Base-by-base conservation (phyloP, 768 basidiomycete species). In the Aureoboletus auriporus region DNA sequence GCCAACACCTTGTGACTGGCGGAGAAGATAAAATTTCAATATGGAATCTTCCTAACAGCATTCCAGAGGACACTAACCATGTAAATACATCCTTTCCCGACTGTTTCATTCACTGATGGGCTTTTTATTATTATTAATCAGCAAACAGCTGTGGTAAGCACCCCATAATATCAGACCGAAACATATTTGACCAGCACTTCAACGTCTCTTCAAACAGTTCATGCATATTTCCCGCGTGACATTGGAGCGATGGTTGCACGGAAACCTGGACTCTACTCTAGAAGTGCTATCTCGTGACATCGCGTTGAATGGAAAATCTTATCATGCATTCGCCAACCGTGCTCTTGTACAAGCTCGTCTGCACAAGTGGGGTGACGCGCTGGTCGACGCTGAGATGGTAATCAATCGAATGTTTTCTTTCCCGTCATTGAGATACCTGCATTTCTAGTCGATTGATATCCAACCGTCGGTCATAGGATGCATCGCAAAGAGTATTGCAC, bases 341-440 rank as follows among this genome's bases (percentile, higher is more conserved):
- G 44, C 56, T 7, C 47, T 57, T 10, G 13, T 57, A 8, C 42
- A 47, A 20, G 56, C 42, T 9, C 56, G 45, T 44, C 31, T 49
- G 23, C n/a, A 27, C 26, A 41, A 44, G 2, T 49, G 47, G 51
- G n/a, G 2, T 1, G 3, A 30, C 33, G 56, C 56, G 1, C 36
- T 57, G 6, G 5, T 30, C 2, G 51, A 57, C 10, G 56, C 56
- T 2, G 44, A 57, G 23, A 58, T 38, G 56, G 56, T 53, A 42
- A 39, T 3, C n/a, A 14, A 23, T 12, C 11, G 7, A 14, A 0
- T 26, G 6, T 29, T 12, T 38, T 11, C 3, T 10, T 2, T 3
- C 6, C 6, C 4, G 11, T 6, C 8, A 37, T 29, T 46, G 0
- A 43, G n/a, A 23, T 1, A 17, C 8, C 6, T 13, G 1, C 11